These are phyloP conservation scores for Chrysanthemum seticuspe DNA, from an alignment of 129 eudicot species.

Conservation along the genomic window DNA sequence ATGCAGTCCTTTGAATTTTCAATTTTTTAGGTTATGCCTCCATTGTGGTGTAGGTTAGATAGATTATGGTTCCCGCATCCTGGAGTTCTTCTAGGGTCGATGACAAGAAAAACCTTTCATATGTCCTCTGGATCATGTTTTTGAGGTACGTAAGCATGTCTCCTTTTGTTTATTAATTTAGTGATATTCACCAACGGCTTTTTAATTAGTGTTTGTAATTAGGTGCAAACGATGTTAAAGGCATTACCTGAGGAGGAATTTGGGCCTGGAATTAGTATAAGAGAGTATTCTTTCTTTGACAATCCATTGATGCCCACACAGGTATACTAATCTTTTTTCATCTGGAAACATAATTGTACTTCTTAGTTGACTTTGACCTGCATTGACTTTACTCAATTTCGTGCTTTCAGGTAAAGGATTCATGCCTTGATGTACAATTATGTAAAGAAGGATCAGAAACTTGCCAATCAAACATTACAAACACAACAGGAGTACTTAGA, in stretches of 20 bases:
- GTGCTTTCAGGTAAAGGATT: conserved; percentile 76
- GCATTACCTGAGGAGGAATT: conserved; percentile 67
- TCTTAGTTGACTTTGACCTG: conserved; percentile 11
- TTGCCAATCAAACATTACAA: conserved; percentile 68
- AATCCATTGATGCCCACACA: conserved; percentile 69
- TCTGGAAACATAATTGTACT: conserved; percentile 6
- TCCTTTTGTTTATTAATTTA: background rate
- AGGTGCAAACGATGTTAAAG: conserved; percentile 80
- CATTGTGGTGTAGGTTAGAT: conserved; percentile 98
- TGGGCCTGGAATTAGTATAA: conserved; percentile 68
- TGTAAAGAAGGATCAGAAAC: conserved; percentile 79
- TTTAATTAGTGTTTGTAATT: background rate
- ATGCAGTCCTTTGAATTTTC: conserved; percentile 20
- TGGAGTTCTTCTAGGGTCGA: conserved; percentile 68
- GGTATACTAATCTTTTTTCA: conserved; percentile 39
- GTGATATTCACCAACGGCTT: background rate
- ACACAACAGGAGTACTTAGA: conserved; percentile 42
- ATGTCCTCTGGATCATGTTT: conserved; percentile 93
- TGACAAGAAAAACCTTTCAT: conserved; percentile 86
- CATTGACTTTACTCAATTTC: background rate
- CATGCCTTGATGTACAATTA: conserved; percentile 94
- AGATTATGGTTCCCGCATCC: conserved; percentile 99
- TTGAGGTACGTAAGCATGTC: conserved; percentile 60
- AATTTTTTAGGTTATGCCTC: conserved; percentile 85
- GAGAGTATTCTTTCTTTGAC: conserved; percentile 86